Evolutionary conservation across 257 asterid genomes (phyloP).

Genomic region (Solanum commersonii): DNA sequence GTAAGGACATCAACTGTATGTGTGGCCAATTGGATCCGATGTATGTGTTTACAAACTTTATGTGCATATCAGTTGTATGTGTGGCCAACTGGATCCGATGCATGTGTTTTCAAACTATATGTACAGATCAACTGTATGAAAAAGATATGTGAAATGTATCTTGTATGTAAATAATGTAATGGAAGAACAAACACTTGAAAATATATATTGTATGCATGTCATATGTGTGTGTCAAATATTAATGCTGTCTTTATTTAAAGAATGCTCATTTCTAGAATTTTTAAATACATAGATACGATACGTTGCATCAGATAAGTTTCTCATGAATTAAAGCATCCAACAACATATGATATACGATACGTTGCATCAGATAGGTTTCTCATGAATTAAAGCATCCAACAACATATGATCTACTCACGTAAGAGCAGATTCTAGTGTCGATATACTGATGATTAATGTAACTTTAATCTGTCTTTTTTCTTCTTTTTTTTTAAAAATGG

Average conservation of each 20-base stretch:
- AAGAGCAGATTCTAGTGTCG: background rate
- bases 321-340: background rate
- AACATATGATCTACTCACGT: background rate
- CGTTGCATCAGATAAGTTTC: background rate
- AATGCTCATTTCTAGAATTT: background rate
- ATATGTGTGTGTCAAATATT: background rate
- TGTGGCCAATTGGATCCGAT: too few species aligned
- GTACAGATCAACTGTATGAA: too few species aligned
- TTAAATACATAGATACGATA: background rate
- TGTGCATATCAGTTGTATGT: background rate
- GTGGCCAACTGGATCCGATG: too few species aligned
- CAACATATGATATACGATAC: background rate
- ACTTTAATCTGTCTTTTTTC: background rate
- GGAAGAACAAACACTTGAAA: background rate
- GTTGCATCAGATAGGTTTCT: background rate
- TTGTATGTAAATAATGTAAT: too few species aligned
- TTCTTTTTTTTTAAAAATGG: too few species aligned
- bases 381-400: background rate
- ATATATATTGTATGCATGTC: too few species aligned
- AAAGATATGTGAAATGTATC: too few species aligned
- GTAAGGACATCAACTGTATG: background rate
- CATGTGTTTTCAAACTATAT: too few species aligned
- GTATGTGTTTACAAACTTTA: too few species aligned
- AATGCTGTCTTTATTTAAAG: background rate
- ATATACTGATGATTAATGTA: background rate